These are phyloP conservation scores for Auxenochlorella pyrenoidosa DNA, from an alignment of 139 green algal species.

Conservation along the genomic window DNA sequence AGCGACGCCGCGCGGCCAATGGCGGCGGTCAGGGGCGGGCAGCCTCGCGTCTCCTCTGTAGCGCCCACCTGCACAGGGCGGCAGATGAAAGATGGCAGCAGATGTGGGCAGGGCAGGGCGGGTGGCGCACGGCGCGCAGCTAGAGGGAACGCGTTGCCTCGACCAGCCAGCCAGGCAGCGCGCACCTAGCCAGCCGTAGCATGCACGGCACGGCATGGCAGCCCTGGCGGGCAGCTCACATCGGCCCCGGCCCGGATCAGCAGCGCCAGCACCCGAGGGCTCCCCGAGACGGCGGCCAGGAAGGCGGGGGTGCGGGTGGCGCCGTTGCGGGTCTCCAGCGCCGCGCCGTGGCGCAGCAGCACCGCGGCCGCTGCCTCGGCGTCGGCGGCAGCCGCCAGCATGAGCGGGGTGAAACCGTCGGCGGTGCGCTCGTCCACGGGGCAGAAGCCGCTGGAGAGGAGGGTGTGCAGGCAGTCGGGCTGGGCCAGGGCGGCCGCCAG, in stretches of 20 bases:
- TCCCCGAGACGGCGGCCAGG: constrained; percentile 1
- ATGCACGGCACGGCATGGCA: not conserved
- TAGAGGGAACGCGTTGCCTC: not conserved
- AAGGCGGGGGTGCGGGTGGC: constrained; percentile 7
- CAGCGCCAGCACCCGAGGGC: not conserved
- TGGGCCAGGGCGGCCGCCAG: constrained; percentile 13
- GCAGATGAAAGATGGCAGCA: not conserved
- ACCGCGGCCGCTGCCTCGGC: not conserved
- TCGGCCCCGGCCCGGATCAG: not conserved
- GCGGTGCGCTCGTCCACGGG: not conserved
- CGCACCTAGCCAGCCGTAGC: not conserved
- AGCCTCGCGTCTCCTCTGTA: not conserved
- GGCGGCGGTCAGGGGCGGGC: constrained; percentile 6
- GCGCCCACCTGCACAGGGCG: constrained; percentile 15
- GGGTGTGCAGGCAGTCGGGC: not conserved
- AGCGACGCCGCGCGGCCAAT: not conserved
- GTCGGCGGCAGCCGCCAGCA: constrained; percentile 16
- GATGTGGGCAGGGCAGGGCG: too few relatives aligned
- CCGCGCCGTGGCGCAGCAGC: not conserved
- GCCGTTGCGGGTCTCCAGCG: constrained; percentile 1
- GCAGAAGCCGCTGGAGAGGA: not conserved
- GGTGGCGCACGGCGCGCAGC: not conserved
- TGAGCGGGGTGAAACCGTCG: constrained; percentile 24
- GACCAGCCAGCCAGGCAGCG: not conserved
- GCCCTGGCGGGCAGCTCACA: not conserved